Evolutionary conservation across 257 asterid genomes (phyloP).

Genomic region (Capsicum pubescens): DNA sequence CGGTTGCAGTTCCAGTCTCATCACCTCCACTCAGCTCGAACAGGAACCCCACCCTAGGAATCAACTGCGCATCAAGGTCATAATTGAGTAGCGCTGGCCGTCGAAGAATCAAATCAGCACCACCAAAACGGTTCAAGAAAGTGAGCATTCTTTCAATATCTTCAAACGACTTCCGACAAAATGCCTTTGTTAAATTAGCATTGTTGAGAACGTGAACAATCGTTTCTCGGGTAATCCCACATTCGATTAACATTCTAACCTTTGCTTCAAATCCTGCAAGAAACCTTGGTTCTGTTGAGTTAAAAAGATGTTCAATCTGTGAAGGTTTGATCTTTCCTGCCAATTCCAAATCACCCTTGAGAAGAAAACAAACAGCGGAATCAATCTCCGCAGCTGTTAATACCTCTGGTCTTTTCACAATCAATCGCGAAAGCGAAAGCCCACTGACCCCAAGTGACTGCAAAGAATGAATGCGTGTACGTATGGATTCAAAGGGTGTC

Average conservation of each 20-base stretch:
- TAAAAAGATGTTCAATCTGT: conserved; percentile 67
- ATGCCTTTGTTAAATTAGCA: conserved; percentile 62
- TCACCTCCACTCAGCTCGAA: conserved; percentile 67
- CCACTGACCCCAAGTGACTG: conserved; percentile 61
- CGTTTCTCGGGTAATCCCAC: conserved; percentile 64
- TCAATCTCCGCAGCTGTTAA: conserved; percentile 63
- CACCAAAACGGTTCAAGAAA: conserved; percentile 70
- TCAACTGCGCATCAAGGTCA: conserved; percentile 70
- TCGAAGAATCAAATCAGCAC: conserved; percentile 65
- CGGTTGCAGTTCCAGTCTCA: conserved; percentile 56
- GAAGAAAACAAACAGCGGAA: conserved; percentile 44
- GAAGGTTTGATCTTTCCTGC: conserved; percentile 55
- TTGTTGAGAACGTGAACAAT: conserved; percentile 72
- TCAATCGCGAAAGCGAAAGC: conserved; percentile 56
- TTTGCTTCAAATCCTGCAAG: conserved; percentile 68
- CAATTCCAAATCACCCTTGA: conserved; percentile 47
- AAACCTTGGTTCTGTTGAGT: conserved; percentile 49
- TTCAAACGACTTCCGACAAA: conserved; percentile 64
- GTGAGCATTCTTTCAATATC: conserved; percentile 67
- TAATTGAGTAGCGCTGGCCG: conserved; percentile 74
- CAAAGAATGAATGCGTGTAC: conserved; percentile 49
- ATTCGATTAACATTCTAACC: conserved; percentile 55
- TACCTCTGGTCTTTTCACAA: conserved; percentile 61
- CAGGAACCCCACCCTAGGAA: conserved; percentile 74
- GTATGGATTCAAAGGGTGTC: conserved; percentile 55